Percentiles rank a stretch among this genome's conserved stretches.
These are phyloP conservation scores for Aureobasidium leucospermi DNA, from an alignment of 2,329 filamentous ascomycete genomes.

Conservation along the genomic window DNA sequence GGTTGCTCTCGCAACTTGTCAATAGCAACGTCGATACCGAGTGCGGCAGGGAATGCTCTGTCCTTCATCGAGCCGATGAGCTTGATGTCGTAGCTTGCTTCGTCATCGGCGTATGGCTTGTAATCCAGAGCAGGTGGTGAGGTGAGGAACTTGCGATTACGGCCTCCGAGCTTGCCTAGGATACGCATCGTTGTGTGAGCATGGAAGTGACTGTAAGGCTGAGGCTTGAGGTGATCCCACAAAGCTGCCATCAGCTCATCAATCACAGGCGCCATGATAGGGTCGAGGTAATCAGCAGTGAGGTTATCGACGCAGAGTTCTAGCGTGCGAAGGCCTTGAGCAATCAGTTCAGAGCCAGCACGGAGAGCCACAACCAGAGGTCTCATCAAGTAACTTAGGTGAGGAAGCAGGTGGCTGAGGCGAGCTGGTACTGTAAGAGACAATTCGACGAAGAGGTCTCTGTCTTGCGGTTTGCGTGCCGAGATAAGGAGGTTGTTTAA, in stretches of 20 bases:
- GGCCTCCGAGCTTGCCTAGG: constrained; percentile 87
- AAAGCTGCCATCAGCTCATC: constrained; percentile 97
- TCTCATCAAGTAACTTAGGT: constrained; percentile 94
- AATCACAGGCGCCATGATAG: constrained; percentile 98
- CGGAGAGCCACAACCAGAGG: constrained; percentile 92
- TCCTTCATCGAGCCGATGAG: constrained; percentile 86
- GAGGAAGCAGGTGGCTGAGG: constrained; percentile 87
- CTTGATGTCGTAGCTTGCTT: constrained; percentile 78
- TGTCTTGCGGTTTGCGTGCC: constrained; percentile 79
- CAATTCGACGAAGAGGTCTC: constrained; percentile 94
- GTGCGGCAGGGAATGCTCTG: constrained; percentile 74
- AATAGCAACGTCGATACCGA: constrained; percentile 84
- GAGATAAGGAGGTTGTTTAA: constrained; percentile 90
- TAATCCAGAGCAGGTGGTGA: constrained; percentile 78
- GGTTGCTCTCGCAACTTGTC: constrained; percentile 77
- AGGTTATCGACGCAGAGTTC: constrained; percentile 98
- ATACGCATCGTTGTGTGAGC: constrained; percentile 97
- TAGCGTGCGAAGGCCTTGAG: constrained; percentile 84
- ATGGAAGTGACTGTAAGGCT: constrained; percentile 95
- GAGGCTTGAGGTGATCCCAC: constrained; percentile 89
- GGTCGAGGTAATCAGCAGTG: constrained; percentile 94
- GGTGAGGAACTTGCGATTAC: constrained; percentile 92
- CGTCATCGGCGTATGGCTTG: constrained; percentile 79
- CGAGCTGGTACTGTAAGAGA: constrained; percentile 92
- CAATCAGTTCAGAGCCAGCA: constrained; percentile 86